Evolutionary conservation across 352 stramenopile genomes (phyloP).

Genomic region (Globisporangium radiosum): DNA sequence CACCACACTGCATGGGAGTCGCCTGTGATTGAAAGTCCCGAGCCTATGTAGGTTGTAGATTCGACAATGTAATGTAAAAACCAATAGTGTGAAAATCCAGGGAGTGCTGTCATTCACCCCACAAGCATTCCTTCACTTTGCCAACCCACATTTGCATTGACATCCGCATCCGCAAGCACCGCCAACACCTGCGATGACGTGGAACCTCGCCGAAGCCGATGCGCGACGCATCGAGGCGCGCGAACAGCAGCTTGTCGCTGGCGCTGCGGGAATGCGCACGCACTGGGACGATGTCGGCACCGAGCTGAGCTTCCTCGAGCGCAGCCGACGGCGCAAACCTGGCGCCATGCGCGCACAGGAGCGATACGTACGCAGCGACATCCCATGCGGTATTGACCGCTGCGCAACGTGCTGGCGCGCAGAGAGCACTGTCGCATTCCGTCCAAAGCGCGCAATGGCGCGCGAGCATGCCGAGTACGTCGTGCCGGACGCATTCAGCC

Average conservation of each 20-base stretch:
- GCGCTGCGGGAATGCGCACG: conserved; percentile 5
- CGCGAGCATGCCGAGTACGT: conserved; percentile 46
- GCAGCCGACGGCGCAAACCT: conserved; percentile 64
- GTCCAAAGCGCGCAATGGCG: conserved; percentile 22
- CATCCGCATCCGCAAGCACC: background rate
- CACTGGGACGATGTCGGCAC: conserved; percentile 51
- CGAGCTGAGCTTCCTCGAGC: conserved; percentile 65
- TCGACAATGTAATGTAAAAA: too few relatives aligned
- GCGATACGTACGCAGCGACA: conserved; percentile 61
- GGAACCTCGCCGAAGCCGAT: conserved; percentile 25
- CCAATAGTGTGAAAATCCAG: too few relatives aligned
- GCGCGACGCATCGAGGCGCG: conserved; percentile 17
- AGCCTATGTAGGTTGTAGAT: background rate
- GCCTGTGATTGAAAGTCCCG: background rate
- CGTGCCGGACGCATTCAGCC: conserved; percentile 58
- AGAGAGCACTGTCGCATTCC: conserved; percentile 13
- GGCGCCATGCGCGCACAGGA: conserved; percentile 64
- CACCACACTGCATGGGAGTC: conserved; percentile 24
- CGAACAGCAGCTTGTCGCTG: conserved; percentile 11
- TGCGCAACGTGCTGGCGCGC: conserved; percentile 34
- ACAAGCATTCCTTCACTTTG: too few relatives aligned
- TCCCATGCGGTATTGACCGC: conserved; percentile 55
- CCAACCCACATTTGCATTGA: background rate
- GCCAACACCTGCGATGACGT: conserved; percentile 8
- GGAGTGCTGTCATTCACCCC: too few relatives aligned